Percentiles rank a stretch among this genome's conserved stretches.
Conservation (phyloP, 2,329 filamentous ascomycete genomes). For the Colletotrichum tamarilloi region DNA sequence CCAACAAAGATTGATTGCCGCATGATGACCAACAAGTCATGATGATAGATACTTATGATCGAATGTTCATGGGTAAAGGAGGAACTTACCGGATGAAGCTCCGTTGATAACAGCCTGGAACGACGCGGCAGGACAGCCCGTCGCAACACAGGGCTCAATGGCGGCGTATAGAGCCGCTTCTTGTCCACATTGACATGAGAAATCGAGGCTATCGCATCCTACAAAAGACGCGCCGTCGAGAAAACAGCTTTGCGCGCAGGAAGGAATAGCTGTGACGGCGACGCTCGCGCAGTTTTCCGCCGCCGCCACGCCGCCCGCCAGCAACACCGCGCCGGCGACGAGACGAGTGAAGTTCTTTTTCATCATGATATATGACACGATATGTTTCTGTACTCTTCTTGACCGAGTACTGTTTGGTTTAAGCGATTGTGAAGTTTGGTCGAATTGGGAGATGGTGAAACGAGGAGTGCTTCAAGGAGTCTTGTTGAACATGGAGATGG, state of each 20-base stretch:
- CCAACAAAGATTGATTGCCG: too few relatives aligned
- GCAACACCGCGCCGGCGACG: not conserved
- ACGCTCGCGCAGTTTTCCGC: conserved; percentile 40
- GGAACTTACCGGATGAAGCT: conserved; percentile 32
- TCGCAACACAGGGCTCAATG: conserved; percentile 43
- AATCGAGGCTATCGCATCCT: conserved; percentile 42
- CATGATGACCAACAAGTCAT: too few relatives aligned
- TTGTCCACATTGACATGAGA: conserved; percentile 42
- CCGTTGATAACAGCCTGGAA: conserved; percentile 42
- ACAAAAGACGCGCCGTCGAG: conserved; percentile 40
- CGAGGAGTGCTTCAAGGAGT: conserved; percentile 24
- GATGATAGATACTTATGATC: too few relatives aligned
- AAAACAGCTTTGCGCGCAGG: conserved; percentile 44
- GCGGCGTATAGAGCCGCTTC: conserved; percentile 39
- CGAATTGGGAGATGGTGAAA: conserved; percentile 21
- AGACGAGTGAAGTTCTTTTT: conserved; percentile 3
- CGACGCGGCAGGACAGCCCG: conserved; percentile 39
- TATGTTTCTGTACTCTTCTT: not conserved
- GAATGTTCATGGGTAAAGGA: too few relatives aligned
- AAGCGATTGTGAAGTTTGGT: not conserved
- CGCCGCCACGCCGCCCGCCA: conserved; percentile 3
- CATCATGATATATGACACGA: not conserved
- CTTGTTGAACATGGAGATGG: conserved; percentile 3
- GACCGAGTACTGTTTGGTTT: not conserved
- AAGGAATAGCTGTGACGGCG: conserved; percentile 41